A percentile compares a stretch with the other conserved stretches of the same genome.
Conservation (phyloP, 257 asterid genomes). For the Solanum rostratum region DNA sequence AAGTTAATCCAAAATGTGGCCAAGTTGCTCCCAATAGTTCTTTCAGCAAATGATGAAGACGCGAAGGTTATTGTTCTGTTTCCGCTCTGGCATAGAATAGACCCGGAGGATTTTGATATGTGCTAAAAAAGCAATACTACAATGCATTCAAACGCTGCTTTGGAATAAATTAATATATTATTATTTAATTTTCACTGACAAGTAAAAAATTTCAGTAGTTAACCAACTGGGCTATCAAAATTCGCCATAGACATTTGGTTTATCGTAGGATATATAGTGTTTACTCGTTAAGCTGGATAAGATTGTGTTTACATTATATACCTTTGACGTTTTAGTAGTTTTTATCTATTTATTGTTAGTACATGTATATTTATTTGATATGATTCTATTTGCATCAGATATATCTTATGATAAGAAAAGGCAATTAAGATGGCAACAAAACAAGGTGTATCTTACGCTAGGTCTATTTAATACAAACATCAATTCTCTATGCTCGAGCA, state of each 20-base stretch:
- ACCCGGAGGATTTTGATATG: neutral
- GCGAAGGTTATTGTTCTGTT: neutral
- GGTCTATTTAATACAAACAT: too few species aligned
- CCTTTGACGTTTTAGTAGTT: neutral
- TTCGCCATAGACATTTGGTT: neutral
- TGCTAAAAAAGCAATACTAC: neutral
- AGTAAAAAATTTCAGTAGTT: too few species aligned
- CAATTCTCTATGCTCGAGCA: too few species aligned
- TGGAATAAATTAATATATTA: neutral
- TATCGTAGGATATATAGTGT: neutral
- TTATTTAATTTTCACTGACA: too few species aligned
- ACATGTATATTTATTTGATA: too few species aligned
- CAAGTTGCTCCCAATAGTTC: neutral
- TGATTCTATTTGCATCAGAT: too few species aligned
- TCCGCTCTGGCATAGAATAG: neutral
- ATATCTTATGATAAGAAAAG: too few species aligned
- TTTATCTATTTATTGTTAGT: neutral
- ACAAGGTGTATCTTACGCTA: too few species aligned
- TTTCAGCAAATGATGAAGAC: neutral
- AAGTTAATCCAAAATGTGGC: neutral
- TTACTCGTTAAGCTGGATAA: neutral
- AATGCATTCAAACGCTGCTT: neutral
- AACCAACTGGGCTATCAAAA: neutral
- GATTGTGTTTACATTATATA: neutral
- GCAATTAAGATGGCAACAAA: too few species aligned